A percentile compares a stretch with the other conserved stretches of the same genome.
phyloP scores from a whole-genome alignment of 768 basidiomycete species.

The Leccinum subtestaceum region DNA sequence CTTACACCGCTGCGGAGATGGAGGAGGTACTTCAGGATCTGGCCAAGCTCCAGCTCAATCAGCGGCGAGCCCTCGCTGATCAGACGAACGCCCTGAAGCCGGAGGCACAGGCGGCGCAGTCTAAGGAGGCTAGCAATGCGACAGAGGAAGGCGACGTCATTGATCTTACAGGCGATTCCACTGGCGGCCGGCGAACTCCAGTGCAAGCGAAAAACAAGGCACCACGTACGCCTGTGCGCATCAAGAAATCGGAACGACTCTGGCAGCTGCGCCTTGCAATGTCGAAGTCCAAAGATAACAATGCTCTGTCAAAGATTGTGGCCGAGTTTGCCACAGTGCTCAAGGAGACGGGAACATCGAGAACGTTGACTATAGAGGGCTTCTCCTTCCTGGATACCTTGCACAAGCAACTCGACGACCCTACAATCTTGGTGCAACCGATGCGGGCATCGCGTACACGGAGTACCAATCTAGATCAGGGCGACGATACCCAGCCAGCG shows the following conservation, averaged over 20 bases:
- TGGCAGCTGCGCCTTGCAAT: constrained; percentile 44
- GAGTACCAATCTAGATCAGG: constrained; percentile 40
- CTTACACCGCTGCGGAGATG: constrained; percentile 42
- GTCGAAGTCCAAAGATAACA: constrained; percentile 51
- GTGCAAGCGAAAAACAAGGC: constrained; percentile 19
- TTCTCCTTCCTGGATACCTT: constrained; percentile 68
- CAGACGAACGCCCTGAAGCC: constrained; percentile 39
- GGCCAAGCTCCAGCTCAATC: constrained; percentile 56
- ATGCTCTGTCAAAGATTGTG: constrained; percentile 50
- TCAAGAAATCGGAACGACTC: constrained; percentile 48
- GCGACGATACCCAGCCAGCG: constrained; percentile 42
- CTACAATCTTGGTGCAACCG: constrained; percentile 55
- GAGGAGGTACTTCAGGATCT: constrained; percentile 57
- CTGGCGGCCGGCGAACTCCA: constrained; percentile 32
- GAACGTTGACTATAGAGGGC: constrained; percentile 65
- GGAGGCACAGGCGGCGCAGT: constrained; percentile 35
- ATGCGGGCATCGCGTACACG: constrained; percentile 45
- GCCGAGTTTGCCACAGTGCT: constrained; percentile 60
- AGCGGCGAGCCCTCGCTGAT: constrained; percentile 49
- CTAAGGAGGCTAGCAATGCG: constrained; percentile 28
- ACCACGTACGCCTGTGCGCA: constrained; percentile 32
- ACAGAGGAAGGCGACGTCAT: constrained; percentile 35
- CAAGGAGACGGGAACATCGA: constrained; percentile 59
- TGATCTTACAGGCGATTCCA: constrained; percentile 41
- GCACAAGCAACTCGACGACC: constrained; percentile 68